A percentile compares a stretch with the other conserved stretches of the same genome.
phyloP scores from a whole-genome alignment of 305 asterid species.

The Fraxinus sp. region DNA sequence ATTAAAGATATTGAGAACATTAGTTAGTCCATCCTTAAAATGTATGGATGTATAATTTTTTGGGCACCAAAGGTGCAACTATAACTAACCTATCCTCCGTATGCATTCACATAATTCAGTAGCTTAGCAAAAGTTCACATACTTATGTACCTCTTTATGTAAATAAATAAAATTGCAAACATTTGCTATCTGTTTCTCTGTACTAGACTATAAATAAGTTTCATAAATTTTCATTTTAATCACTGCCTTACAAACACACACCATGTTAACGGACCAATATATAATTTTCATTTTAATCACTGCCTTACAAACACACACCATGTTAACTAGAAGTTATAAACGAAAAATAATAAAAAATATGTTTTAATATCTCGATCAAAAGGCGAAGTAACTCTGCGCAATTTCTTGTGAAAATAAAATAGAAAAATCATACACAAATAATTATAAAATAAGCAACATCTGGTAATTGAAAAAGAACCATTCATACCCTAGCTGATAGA shows the following conservation, averaged over 20 bases:
- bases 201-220: too few relatives aligned
- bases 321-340: background rate
- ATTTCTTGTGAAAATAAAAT: background rate
- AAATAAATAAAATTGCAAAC: background rate
- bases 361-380: background rate
- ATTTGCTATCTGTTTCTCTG: background rate
- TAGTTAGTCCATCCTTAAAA: background rate
- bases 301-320: background rate
- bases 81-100: background rate
- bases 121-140: background rate
- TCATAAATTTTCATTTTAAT: too few relatives aligned
- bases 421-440: background rate
- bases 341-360: background rate
- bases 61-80: background rate
- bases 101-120: background rate
- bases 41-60: background rate
- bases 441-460: background rate
- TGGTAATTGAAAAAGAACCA: background rate
- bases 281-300: background rate
- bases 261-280: background rate
- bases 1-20: background rate
- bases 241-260: too few relatives aligned
- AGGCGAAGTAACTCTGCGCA: background rate
- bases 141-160: background rate
- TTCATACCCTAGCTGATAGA: background rate